Evolutionary conservation across 2,329 filamentous ascomycete genomes (phyloP).

Genomic region (Fusarium drepaniforme): DNA sequence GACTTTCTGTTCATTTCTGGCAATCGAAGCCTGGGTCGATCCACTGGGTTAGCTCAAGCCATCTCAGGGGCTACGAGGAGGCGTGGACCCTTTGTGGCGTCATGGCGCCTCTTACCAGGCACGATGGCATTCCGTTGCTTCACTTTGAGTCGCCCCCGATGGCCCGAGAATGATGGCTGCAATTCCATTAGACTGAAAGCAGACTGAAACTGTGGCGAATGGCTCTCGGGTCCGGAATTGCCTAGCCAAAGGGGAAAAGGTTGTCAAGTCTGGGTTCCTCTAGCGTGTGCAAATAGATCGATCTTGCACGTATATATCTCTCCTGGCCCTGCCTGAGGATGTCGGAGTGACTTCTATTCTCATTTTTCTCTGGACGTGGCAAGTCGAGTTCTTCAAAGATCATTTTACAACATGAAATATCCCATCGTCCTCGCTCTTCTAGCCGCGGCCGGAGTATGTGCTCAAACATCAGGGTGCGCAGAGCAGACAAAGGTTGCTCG

Average conservation of each 20-base stretch:
- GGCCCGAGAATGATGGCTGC: neutral
- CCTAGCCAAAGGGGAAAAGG: neutral
- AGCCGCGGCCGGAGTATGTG: neutral
- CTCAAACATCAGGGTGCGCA: conserved; percentile 13
- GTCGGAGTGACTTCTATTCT: neutral
- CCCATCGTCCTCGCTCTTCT: conserved; percentile 4
- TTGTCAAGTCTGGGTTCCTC: neutral
- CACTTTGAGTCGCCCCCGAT: neutral
- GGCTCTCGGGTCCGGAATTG: neutral
- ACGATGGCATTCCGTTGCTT: neutral
- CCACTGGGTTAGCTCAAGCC: neutral
- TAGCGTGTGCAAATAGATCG: neutral
- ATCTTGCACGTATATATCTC: neutral
- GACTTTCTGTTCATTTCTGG: too few species aligned
- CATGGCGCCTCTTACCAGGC: neutral
- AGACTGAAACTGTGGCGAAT: neutral
- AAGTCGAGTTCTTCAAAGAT: neutral
- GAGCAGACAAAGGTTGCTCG: neutral
- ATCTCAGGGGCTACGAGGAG: neutral
- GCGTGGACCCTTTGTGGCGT: neutral
- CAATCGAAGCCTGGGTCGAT: neutral
- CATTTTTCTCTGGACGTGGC: neutral
- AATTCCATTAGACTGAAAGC: neutral
- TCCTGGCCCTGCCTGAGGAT: too few species aligned
- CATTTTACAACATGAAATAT: conserved; percentile 4